Conservation (phyloP, 2,329 filamentous ascomycete species). For the Fusarium tanahbumbuense region DNA sequence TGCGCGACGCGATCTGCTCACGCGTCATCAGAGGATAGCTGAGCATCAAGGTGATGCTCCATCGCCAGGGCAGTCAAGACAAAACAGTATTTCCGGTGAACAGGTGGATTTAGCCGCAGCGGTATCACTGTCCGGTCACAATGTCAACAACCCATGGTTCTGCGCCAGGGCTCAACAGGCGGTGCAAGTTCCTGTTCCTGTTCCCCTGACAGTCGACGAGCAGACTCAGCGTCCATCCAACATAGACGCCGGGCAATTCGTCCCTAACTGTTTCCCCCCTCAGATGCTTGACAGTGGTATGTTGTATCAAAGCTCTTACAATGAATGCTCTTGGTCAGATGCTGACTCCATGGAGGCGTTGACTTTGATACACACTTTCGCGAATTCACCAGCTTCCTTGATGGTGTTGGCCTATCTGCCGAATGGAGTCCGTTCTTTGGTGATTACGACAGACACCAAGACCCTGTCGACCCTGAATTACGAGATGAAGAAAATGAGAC, state of each 20-base stretch:
- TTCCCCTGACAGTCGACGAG: not conserved
- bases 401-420: constrained; percentile 52
- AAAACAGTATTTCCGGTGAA: not conserved
- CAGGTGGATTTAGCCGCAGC: constrained; percentile 10
- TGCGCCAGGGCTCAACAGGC: constrained; percentile 6
- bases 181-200: constrained; percentile 3
- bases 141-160: constrained; percentile 14
- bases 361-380: constrained; percentile 50
- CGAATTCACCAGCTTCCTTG: constrained; percentile 54
- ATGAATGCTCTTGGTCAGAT: not conserved
- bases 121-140: not conserved
- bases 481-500: not conserved
- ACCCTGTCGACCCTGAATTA: not conserved
- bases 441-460: constrained; percentile 30
- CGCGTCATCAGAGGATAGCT: constrained; percentile 52
- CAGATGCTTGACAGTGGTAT: constrained; percentile 20
- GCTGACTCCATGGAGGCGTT: constrained; percentile 2
- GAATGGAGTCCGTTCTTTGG: constrained; percentile 55
- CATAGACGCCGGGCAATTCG: not conserved
- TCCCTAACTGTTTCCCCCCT: constrained; percentile 5
- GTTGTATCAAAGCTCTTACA: not conserved
- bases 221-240: not conserved
- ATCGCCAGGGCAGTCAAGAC: not conserved
- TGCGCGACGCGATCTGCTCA: constrained; percentile 58
- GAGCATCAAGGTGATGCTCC: constrained; percentile 8